phyloP scores from a whole-genome alignment of 2,329 filamentous ascomycete genomes.

The Talaromyces sp. region DNA sequence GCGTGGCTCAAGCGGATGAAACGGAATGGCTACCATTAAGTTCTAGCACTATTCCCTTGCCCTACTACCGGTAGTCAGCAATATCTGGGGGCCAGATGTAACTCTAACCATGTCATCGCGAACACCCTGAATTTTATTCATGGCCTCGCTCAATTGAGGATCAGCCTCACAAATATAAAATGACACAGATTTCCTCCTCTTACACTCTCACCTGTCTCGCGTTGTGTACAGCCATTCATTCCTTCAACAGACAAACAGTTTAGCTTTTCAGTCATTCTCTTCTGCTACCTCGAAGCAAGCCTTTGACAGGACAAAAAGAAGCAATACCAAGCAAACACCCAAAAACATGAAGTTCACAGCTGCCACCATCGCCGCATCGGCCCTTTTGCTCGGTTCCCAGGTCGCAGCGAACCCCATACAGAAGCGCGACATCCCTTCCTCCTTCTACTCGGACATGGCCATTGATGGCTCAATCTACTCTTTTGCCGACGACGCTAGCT shows the following conservation, averaged over 20 bases:
- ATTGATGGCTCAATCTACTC: conserved; percentile 17
- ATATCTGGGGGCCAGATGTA: conserved; percentile 16
- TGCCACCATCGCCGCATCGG: conserved; percentile 6
- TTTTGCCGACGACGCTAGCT: conserved; percentile 4
- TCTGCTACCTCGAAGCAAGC: neutral
- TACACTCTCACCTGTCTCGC: neutral
- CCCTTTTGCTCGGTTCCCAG: conserved; percentile 1
- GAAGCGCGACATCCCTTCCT: conserved; percentile 16
- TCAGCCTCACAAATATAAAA: neutral
- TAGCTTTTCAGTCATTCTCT: neutral
- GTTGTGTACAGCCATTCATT: neutral
- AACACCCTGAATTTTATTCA: neutral
- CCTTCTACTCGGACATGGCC: conserved; percentile 10
- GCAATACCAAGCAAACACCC: neutral
- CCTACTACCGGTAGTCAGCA: conserved; percentile 9
- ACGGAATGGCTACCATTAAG: neutral
- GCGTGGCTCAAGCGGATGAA: neutral
- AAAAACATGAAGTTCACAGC: conserved; percentile 17
- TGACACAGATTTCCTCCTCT: too few species aligned
- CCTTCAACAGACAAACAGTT: neutral
- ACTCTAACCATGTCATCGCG: conserved; percentile 5
- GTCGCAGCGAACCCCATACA: conserved; percentile 5
- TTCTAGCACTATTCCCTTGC: neutral
- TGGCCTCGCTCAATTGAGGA: neutral
- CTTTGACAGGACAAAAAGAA: neutral